Percentiles rank a stretch among this genome's conserved stretches.
Conservation (phyloP, 1,284 basidiomycete species). For the Moesziomyces sp. region DNA sequence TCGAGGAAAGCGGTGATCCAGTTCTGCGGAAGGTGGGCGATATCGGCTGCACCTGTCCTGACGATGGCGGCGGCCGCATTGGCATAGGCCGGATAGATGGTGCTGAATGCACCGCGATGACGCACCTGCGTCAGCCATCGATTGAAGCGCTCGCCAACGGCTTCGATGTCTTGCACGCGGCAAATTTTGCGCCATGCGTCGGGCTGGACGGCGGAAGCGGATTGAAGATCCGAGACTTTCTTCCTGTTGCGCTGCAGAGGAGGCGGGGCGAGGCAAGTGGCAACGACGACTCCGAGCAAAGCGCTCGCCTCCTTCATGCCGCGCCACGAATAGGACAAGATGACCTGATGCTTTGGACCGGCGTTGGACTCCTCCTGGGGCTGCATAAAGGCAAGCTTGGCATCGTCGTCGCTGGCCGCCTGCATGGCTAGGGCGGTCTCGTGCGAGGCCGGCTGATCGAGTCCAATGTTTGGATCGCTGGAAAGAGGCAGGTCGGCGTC, state of each 20-base stretch:
- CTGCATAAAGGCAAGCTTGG: conserved; percentile 34
- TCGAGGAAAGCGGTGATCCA: conserved; percentile 64
- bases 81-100: conserved; percentile 65
- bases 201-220: conserved; percentile 20
- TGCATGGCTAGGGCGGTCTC: conserved; percentile 58
- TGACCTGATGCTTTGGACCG: conserved; percentile 65
- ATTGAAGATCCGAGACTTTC: conserved; percentile 4
- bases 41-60: conserved; percentile 47
- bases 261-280: conserved; percentile 42
- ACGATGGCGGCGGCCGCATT: conserved; percentile 57
- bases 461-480: conserved; percentile 31
- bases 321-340: conserved; percentile 68
- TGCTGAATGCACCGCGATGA: conserved; percentile 68
- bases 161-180: conserved; percentile 34
- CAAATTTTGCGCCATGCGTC: conserved; percentile 33
- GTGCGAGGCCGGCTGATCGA: conserved; percentile 43
- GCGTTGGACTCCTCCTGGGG: conserved; percentile 44
- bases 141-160: conserved; percentile 62
- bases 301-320: conserved; percentile 68
- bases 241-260: conserved; percentile 4
- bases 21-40: conserved; percentile 46
- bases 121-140: conserved; percentile 67
- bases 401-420: conserved; percentile 38
- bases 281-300: conserved; percentile 61
- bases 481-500: conserved; percentile 8